phyloP scores from a whole-genome alignment of 148 eudicot species.

The Chenopodium formosanum region DNA sequence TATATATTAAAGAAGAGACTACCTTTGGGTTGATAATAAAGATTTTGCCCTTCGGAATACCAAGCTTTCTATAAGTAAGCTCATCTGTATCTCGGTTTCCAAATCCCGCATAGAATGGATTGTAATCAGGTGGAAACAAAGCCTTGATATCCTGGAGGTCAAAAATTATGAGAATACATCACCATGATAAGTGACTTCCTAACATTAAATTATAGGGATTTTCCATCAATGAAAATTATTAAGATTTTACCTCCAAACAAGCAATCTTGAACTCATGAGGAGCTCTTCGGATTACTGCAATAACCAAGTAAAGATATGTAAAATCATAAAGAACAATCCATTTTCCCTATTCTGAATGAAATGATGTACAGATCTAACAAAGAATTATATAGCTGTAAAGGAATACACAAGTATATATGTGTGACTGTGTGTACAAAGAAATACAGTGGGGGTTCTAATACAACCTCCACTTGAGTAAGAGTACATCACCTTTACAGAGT shows the following conservation, averaged over 20 bases:
- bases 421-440: no score
- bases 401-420: neutral
- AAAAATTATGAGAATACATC: neutral
- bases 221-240: neutral
- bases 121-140: constrained; percentile 87
- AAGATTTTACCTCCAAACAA: constrained; percentile 75
- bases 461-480: neutral
- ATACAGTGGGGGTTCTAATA: neutral
- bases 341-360: neutral
- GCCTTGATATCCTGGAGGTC: constrained; percentile 85
- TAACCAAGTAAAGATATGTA: neutral
- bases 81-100: constrained; percentile 99
- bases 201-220: neutral
- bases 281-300: constrained; percentile 96
- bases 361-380: neutral
- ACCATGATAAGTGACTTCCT: neutral
- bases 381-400: neutral
- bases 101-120: constrained; percentile 97
- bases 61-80: constrained; percentile 88
- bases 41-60: constrained; percentile 96
- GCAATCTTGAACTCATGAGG: constrained; percentile 99
- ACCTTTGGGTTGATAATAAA: constrained; percentile 98
- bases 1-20: constrained; percentile 1
- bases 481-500: no score
- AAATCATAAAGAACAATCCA: neutral